These are phyloP conservation scores for Penicillium coffeae DNA, from an alignment of 495 filamentous ascomycete species.

Conservation along the genomic window DNA sequence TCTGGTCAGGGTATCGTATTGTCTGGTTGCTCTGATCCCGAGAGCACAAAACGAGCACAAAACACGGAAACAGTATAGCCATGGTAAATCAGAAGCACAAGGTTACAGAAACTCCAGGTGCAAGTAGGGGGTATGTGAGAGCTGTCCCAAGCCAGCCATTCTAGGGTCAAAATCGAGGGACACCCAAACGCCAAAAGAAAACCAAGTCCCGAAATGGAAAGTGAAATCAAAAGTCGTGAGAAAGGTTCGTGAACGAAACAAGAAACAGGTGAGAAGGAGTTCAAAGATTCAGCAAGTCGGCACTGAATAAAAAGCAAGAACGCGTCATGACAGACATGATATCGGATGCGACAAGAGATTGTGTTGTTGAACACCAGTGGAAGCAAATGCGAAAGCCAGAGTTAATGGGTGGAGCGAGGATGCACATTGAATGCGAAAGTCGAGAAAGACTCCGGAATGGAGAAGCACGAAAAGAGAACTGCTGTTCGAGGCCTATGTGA, in stretches of 20 bases:
- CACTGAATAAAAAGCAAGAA: no score
- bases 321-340: no score
- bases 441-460: no score
- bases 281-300: no score
- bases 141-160: slow-evolving; percentile 21
- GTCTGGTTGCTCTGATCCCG: slow-evolving; percentile 10
- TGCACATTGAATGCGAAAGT: no score
- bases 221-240: background rate
- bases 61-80: background rate
- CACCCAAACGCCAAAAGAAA: slow-evolving; percentile 3
- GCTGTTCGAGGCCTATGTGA: no score
- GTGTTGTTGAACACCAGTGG: no score
- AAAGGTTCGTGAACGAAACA: background rate
- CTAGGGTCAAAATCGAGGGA: slow-evolving; percentile 13
- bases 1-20: slow-evolving; percentile 30
- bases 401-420: no score
- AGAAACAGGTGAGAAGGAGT: background rate
- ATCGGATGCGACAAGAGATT: no score
- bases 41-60: background rate
- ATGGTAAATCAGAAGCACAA: slow-evolving; percentile 7
- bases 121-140: background rate
- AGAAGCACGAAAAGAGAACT: no score
- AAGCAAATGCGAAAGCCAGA: no score
- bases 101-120: slow-evolving; percentile 6
- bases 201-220: slow-evolving; percentile 11